Percentiles rank a stretch among this genome's conserved stretches.
phyloP scores from a whole-genome alignment of 495 filamentous ascomycete genomes.

The Podospora bellae-mahoneyi region DNA sequence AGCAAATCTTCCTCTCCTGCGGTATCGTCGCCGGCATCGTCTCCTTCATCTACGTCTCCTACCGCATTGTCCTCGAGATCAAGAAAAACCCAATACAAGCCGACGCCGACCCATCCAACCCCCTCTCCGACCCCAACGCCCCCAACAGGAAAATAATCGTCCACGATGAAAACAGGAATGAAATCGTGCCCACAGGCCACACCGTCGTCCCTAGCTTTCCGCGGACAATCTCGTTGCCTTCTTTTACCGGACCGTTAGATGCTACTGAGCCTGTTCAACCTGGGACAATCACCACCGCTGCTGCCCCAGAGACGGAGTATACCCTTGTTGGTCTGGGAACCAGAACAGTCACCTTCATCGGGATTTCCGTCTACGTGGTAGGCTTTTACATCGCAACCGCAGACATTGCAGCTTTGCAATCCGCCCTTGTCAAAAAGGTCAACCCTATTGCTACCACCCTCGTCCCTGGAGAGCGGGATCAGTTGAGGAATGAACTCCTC shows the following conservation, averaged over 20 bases:
- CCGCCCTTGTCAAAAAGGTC: constrained; percentile 46
- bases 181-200: constrained; percentile 77
- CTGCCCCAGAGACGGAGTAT: constrained; percentile 56
- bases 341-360: constrained; percentile 81
- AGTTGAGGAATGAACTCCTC: constrained; percentile 62
- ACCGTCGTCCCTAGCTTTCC: constrained; percentile 81
- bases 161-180: constrained; percentile 53
- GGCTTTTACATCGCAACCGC: constrained; percentile 81
- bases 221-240: constrained; percentile 60
- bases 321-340: constrained; percentile 83
- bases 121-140: constrained; percentile 40
- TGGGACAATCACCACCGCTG: constrained; percentile 10
- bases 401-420: constrained; percentile 61
- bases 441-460: constrained; percentile 73
- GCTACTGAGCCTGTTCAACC: constrained; percentile 23
- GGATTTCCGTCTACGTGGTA: constrained; percentile 92
- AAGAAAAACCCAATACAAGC: constrained; percentile 34
- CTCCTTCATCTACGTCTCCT: constrained; percentile 46
- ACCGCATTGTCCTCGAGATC: constrained; percentile 39
- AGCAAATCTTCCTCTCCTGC: constrained; percentile 44
- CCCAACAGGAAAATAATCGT: constrained; percentile 54
- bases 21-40: constrained; percentile 48
- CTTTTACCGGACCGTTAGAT: constrained; percentile 29
- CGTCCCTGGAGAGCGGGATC: constrained; percentile 71
- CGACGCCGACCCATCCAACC: constrained; percentile 48